Percentiles rank a stretch among this genome's conserved stretches.
Conservation (phyloP, 768 basidiomycete species). For the Mycena olivaceomarginata region DNA sequence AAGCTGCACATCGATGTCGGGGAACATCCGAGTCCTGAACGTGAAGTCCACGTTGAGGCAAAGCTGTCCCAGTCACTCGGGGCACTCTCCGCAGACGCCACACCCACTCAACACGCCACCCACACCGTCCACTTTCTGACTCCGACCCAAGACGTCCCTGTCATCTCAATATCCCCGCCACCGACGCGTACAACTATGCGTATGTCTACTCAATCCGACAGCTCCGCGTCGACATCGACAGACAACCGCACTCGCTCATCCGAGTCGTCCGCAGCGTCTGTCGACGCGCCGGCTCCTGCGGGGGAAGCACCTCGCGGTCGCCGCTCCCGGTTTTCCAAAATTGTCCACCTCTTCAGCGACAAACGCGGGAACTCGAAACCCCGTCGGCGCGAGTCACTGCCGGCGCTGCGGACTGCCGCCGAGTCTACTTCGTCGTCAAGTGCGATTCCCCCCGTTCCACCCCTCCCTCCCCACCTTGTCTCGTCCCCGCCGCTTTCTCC, state of each 20-base stretch:
- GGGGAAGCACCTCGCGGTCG: constrained; percentile 7
- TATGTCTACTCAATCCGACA: constrained; percentile 15
- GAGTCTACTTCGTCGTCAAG: background rate
- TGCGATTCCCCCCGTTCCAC: background rate
- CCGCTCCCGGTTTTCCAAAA: constrained; percentile 33
- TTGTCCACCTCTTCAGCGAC: constrained; percentile 35
- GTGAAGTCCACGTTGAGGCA: background rate
- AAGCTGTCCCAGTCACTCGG: background rate
- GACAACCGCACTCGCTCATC: constrained; percentile 21
- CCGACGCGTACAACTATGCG: constrained; percentile 14
- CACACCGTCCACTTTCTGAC: constrained; percentile 17
- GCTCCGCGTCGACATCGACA: constrained; percentile 24
- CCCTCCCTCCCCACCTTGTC: background rate
- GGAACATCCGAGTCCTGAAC: background rate
- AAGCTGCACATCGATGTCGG: constrained; percentile 13
- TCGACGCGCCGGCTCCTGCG: background rate
- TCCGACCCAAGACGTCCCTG: constrained; percentile 11
- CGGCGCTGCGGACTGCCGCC: background rate
- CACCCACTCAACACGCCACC: background rate
- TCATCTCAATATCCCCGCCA: constrained; percentile 26
- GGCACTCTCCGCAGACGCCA: background rate
- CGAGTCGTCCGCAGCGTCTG: background rate
- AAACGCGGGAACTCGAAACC: constrained; percentile 18
- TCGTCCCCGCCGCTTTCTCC: background rate
- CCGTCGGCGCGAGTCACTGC: constrained; percentile 7